Percentiles rank a stretch among this genome's conserved stretches.
phyloP scores from a whole-genome alignment of 2,329 filamentous ascomycete genomes.

The Chaetomium strumarium region DNA sequence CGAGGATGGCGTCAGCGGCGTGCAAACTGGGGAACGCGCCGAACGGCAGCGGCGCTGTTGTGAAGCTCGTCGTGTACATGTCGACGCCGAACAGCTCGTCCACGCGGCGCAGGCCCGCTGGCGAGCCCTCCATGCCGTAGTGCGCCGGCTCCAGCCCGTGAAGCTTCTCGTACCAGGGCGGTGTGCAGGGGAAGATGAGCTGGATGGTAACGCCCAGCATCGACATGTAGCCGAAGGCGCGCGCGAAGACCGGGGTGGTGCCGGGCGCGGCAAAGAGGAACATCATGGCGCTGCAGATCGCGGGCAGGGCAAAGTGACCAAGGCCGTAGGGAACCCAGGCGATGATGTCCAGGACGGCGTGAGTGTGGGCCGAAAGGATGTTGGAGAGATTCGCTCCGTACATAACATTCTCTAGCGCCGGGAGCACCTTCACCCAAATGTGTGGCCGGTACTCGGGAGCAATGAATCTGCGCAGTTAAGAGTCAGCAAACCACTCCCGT shows the following conservation, averaged over 20 bases:
- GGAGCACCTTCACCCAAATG: conserved; percentile 93
- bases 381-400: conserved; percentile 96
- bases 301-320: conserved; percentile 81
- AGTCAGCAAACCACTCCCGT: conserved; percentile 6
- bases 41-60: conserved; percentile 83
- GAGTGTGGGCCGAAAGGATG: conserved; percentile 85
- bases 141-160: conserved; percentile 87
- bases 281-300: conserved; percentile 69
- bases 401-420: conserved; percentile 90
- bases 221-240: conserved; percentile 89
- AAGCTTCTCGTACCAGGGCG: conserved; percentile 94
- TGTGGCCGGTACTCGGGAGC: conserved; percentile 81
- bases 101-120: conserved; percentile 81
- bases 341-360: conserved; percentile 74
- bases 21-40: conserved; percentile 93
- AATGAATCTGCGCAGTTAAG: conserved; percentile 61
- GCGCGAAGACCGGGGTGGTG: conserved; percentile 76
- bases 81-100: conserved; percentile 88
- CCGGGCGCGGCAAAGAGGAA: conserved; percentile 87
- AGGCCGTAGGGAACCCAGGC: conserved; percentile 93
- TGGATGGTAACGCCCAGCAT: conserved; percentile 82
- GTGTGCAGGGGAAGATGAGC: conserved; percentile 85
- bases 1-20: conserved; percentile 80
- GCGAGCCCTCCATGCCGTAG: conserved; percentile 84
- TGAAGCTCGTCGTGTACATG: conserved; percentile 89